Percentiles rank a stretch among this genome's conserved stretches.
These are phyloP conservation scores for Fermentozyma sake DNA, from an alignment of 1,139 yeast genomes.

Conservation along the genomic window DNA sequence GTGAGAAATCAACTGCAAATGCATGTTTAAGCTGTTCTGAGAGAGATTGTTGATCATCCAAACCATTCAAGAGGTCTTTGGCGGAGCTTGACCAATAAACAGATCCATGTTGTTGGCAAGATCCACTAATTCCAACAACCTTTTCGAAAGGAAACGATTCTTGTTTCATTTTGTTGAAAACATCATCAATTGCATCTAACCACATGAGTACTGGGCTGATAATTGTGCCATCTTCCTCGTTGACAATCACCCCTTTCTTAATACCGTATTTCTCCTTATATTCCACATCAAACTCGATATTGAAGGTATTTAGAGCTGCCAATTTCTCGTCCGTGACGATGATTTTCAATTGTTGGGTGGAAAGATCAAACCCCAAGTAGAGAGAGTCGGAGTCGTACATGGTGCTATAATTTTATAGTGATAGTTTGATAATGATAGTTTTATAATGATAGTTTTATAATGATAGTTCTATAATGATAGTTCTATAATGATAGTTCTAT, in stretches of 20 bases:
- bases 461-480: no score
- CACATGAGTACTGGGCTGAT: constrained; percentile 86
- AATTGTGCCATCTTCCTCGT: constrained; percentile 44
- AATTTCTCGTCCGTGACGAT: constrained; percentile 57
- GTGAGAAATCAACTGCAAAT: constrained; percentile 64
- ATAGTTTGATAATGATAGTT: no score
- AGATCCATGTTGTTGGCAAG: constrained; percentile 92
- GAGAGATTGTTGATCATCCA: constrained; percentile 21
- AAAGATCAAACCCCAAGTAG: constrained; percentile 75
- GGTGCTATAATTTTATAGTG: constrained; percentile 10
- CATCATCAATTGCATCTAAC: constrained; percentile 75
- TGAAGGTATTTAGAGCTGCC: constrained; percentile 50
- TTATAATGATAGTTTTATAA: no score
- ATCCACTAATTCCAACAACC: constrained; percentile 76
- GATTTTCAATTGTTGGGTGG: constrained; percentile 85
- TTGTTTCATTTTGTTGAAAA: constrained; percentile 51
- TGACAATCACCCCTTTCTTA: constrained; percentile 61
- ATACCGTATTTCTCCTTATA: constrained; percentile 54
- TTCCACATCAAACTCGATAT: constrained; percentile 70
- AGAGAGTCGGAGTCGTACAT: constrained; percentile 10
- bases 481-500: no score
- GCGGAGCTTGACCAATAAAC: constrained; percentile 69
- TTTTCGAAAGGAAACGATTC: constrained; percentile 52
- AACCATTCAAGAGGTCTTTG: constrained; percentile 22
- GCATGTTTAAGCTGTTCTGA: constrained; percentile 45